Conservation (phyloP, 495 filamentous ascomycete species). For the Xylaria flabelliformis region DNA sequence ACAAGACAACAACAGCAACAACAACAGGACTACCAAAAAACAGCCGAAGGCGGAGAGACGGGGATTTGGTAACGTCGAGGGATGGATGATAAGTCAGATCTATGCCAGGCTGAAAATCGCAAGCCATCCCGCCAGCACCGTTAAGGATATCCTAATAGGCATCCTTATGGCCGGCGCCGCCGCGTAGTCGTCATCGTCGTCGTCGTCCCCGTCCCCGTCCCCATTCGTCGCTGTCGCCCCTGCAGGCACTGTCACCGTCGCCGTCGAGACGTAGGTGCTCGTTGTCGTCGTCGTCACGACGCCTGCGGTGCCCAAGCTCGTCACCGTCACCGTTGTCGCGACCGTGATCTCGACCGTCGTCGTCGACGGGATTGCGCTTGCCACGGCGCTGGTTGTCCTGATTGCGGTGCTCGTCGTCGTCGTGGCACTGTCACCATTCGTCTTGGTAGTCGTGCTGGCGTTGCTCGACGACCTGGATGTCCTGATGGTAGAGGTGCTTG, state of each 20-base stretch:
- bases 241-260: constrained; percentile 4
- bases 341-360: constrained; percentile 2
- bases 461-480: background rate
- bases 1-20: background rate
- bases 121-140: background rate
- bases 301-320: constrained; percentile 2
- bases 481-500: background rate
- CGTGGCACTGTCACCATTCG: background rate
- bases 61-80: background rate
- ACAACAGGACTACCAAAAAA: background rate
- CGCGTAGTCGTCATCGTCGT: background rate
- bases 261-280: constrained; percentile 22
- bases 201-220: background rate
- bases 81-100: background rate
- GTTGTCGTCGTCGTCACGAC: constrained; percentile 16
- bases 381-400: background rate
- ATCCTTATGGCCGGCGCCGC: background rate
- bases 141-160: background rate
- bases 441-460: background rate
- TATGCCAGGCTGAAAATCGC: background rate
- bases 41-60: background rate
- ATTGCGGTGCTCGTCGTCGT: background rate
- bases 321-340: constrained; percentile 20
- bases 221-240: background rate
- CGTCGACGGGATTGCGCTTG: background rate